phyloP scores from a whole-genome alignment of 345 rosid genomes.

The Boechera stricta region DNA sequence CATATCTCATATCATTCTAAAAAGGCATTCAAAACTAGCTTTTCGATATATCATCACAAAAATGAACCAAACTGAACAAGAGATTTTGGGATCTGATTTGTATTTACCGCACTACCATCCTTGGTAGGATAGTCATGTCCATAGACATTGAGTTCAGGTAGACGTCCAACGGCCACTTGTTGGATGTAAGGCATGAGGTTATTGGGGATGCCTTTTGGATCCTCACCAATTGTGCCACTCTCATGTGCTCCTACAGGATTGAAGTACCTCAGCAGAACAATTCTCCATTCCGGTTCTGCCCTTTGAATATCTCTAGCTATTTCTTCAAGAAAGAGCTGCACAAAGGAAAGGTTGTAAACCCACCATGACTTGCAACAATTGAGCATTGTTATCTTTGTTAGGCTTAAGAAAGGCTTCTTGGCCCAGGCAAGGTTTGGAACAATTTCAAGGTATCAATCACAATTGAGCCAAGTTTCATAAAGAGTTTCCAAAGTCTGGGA shows the following conservation, averaged over 20 bases:
- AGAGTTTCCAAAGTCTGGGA: background rate
- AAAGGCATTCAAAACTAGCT: conserved; percentile 2
- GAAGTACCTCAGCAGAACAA: conserved; percentile 86
- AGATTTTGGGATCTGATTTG: background rate
- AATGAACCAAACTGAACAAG: conserved; percentile 6
- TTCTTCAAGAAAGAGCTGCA: conserved; percentile 91
- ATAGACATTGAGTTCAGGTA: conserved; percentile 85
- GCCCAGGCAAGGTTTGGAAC: background rate
- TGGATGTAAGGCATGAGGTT: conserved; percentile 96
- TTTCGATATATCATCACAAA: background rate
- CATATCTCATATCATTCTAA: background rate
- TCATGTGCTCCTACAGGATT: conserved; percentile 96
- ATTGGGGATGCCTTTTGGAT: conserved; percentile 90
- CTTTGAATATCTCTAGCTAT: conserved; percentile 85
- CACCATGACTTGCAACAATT: background rate
- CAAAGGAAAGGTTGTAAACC: conserved; percentile 37
- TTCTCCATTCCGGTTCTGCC: conserved; percentile 86
- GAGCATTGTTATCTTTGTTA: background rate
- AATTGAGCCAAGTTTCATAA: conserved; percentile 10
- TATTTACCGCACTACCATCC: conserved; percentile 86
- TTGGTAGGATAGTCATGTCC: conserved; percentile 88
- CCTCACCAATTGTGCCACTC: conserved; percentile 93
- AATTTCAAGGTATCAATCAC: background rate
- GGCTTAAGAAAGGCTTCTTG: conserved; percentile 25
- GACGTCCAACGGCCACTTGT: conserved; percentile 90